phyloP scores from a whole-genome alignment of 108 stramenopile genomes.

The Chaetoceros tenuissimus region DNA sequence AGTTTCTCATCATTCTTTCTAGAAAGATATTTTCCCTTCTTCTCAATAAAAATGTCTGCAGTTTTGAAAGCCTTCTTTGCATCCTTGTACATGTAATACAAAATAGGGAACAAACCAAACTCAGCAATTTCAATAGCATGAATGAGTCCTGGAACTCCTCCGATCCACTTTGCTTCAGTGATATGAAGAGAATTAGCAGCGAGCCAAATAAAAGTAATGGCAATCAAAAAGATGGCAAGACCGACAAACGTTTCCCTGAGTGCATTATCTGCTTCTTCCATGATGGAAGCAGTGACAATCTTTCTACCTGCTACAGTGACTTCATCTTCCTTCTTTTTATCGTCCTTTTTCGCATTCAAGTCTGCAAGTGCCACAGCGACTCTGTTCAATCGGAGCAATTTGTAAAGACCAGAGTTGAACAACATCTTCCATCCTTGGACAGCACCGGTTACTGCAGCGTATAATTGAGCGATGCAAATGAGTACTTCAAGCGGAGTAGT shows the following conservation, averaged over 20 bases:
- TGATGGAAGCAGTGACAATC: conserved; percentile 46
- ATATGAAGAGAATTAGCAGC: conserved; percentile 73
- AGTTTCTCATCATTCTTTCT: conserved; percentile 23
- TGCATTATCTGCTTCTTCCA: conserved; percentile 45
- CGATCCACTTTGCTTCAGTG: conserved; percentile 69
- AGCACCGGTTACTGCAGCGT: conserved; percentile 47
- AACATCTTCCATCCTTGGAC: conserved; percentile 43
- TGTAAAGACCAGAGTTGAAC: conserved; percentile 22
- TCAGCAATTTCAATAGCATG: conserved; percentile 76
- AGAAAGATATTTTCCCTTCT: conserved; percentile 11
- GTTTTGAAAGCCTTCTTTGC: conserved; percentile 23
- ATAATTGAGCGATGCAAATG: conserved; percentile 69
- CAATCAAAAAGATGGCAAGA: conserved; percentile 45
- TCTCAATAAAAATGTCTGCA: conserved; percentile 5
- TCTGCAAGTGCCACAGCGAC: not conserved
- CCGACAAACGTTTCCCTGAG: conserved; percentile 50
- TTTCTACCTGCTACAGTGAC: conserved; percentile 24
- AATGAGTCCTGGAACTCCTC: conserved; percentile 68
- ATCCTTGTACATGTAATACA: conserved; percentile 73
- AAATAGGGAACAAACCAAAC: conserved; percentile 49
- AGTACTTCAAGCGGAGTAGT: conserved; percentile 78
- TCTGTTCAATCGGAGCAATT: conserved; percentile 31
- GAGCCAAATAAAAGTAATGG: conserved; percentile 77
- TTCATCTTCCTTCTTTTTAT: conserved; percentile 2
- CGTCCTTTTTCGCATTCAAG: conserved; percentile 2